A percentile compares a stretch with the other conserved stretches of the same genome.
These are phyloP conservation scores for Fraxinus excelsior DNA, from an alignment of 257 asterid species.

Conservation along the genomic window DNA sequence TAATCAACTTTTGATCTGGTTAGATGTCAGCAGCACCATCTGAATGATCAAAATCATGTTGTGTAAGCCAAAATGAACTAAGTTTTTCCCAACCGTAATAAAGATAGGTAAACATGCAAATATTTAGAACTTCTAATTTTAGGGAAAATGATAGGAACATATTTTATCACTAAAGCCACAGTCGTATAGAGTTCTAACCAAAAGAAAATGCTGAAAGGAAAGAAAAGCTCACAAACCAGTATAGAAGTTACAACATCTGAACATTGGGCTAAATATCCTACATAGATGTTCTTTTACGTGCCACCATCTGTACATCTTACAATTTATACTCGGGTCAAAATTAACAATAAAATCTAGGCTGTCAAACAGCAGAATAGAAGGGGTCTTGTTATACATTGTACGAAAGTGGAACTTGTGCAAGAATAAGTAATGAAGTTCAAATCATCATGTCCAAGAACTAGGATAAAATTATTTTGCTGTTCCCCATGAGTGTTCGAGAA, in stretches of 20 bases:
- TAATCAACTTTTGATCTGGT: not conserved
- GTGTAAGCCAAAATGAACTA: not conserved
- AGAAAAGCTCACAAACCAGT: not conserved
- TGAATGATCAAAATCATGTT: not conserved
- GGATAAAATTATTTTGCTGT: not conserved
- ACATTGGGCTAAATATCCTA: not conserved
- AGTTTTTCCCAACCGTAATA: not conserved
- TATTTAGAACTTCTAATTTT: not conserved
- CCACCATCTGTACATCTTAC: not conserved
- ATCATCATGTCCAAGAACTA: not conserved
- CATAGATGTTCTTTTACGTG: not conserved
- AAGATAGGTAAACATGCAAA: not conserved
- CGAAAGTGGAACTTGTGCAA: not conserved
- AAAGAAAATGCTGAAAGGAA: constrained; percentile 3
- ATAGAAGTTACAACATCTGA: not conserved
- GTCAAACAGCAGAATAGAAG: not conserved
- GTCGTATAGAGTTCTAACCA: not conserved
- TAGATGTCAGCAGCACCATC: not conserved
- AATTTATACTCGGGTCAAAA: constrained; percentile 16
- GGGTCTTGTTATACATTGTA: not conserved
- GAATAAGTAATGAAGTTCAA: not conserved
- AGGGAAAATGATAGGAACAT: not conserved
- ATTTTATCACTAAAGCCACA: not conserved
- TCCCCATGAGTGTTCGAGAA: not conserved
- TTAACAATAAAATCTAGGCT: not conserved